Conservation (phyloP, 495 filamentous ascomycete genomes). For the Podospora pseudocomata region DNA sequence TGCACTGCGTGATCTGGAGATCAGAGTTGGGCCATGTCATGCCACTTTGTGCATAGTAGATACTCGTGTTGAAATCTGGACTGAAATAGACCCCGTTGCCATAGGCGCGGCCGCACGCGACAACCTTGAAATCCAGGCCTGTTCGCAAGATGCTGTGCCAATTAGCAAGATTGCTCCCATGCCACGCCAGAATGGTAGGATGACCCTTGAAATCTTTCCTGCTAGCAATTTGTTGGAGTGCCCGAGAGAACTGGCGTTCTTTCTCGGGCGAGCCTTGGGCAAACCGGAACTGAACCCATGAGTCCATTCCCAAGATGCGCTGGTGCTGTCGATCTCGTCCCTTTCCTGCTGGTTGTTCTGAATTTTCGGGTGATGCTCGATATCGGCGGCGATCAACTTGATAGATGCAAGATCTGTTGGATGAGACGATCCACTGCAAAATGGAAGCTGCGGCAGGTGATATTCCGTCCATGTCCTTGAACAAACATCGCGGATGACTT, state of each 20-base stretch:
- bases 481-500: conserved; percentile 33
- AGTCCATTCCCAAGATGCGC: conserved; percentile 60
- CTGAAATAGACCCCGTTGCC: conserved; percentile 85
- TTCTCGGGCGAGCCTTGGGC: conserved; percentile 89
- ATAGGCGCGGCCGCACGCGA: conserved; percentile 61
- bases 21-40: conserved; percentile 62
- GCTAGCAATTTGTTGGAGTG: conserved; percentile 50
- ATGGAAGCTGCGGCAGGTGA: conserved; percentile 64
- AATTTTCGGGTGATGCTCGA: not conserved
- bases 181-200: conserved; percentile 79
- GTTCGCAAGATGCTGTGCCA: conserved; percentile 90
- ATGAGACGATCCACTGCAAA: conserved; percentile 86
- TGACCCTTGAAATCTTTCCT: conserved; percentile 38
- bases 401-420: conserved; percentile 82
- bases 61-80: conserved; percentile 52
- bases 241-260: conserved; percentile 71
- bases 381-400: conserved; percentile 38
- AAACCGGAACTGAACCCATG: conserved; percentile 79
- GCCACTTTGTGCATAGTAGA: conserved; percentile 45
- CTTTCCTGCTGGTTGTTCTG: conserved; percentile 7
- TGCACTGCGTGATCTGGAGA: conserved; percentile 53
- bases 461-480: conserved; percentile 62
- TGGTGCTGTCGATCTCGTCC: conserved; percentile 36
- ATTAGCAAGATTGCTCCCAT: conserved; percentile 71
- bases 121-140: conserved; percentile 68